Evolutionary conservation across 768 basidiomycete genomes (phyloP), one percentile per base, ranked within the genome.

Genomic region (Neoboletus subvelutipes): DNA sequence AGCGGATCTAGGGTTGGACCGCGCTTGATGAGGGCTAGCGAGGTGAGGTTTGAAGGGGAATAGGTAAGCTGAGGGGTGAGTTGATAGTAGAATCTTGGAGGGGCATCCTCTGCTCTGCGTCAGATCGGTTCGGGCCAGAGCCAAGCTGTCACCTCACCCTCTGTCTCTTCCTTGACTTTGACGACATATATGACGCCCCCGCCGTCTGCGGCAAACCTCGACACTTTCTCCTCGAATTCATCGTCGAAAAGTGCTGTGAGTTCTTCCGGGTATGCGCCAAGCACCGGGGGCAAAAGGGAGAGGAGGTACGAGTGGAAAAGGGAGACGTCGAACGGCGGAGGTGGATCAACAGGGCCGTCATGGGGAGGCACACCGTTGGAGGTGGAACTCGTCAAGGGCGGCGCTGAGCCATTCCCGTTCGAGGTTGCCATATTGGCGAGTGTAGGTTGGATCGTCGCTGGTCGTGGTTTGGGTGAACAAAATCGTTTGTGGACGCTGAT

Each of bases 11-110:
- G 81, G 4, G 84, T 85, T 1, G 88, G 84, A 20, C 85, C 83
- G 52, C 94, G 91, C 73, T 98, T 98, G 78, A 99, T 98, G 70
- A 99, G 81, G 26, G 95, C 94, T 46, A 99, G 83, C 0, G 94
- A 95, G 20, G 88, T 91, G 52, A 86, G 78, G 74, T 91, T 85
- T 41, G 86, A 82, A 8, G 89, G 76, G 45, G 93, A 85, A 75
- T 97, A 90, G n/a, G 81, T 78, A 54, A 98, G 80, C 59, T 90
- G 82, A 29, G 88, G 73, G 13, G 87, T 85, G 39, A 92, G 78
- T 29, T 81, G 78, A 71, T 91, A 92, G 47, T 78, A 75, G 68
- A 84, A 86, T 17, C 78, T 80, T n/a, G 82, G 80, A 40, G 80
- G 77, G 33, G 75, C 75, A 58, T 91, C 90, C 68, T 91, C 90